These are phyloP conservation scores for Phalaenopsis hybrid DNA, from an alignment of 116 monocot genomes.

Conservation along the genomic window DNA sequence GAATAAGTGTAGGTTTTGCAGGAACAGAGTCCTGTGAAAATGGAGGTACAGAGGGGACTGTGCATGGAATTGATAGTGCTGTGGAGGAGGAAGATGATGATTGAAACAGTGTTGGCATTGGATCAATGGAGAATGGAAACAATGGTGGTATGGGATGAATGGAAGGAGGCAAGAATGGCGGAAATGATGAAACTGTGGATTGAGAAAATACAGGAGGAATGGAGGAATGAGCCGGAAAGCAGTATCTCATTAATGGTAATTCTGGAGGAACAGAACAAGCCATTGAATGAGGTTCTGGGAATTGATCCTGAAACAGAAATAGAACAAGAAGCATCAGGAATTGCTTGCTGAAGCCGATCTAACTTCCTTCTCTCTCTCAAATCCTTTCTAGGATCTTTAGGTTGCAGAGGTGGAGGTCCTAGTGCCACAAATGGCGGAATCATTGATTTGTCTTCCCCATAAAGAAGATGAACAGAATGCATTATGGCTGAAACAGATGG, in stretches of 20 bases:
- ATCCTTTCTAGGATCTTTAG: conserved; percentile 66
- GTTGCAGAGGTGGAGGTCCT: conserved; percentile 39
- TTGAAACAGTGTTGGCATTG: not conserved
- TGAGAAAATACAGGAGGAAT: not conserved
- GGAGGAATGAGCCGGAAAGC: too few species aligned
- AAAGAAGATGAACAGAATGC: conserved; percentile 62
- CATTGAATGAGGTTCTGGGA: not conserved
- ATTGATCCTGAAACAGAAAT: not conserved
- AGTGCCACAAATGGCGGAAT: conserved; percentile 72
- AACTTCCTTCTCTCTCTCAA: conserved; percentile 54
- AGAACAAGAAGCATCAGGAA: conserved; percentile 8
- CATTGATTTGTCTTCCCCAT: conserved; percentile 48
- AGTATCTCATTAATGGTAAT: too few species aligned
- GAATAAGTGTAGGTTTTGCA: not conserved
- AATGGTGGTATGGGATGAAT: not conserved
- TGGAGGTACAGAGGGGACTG: too few species aligned
- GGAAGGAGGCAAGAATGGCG: not conserved
- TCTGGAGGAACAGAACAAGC: not conserved
- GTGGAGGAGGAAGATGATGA: too few species aligned
- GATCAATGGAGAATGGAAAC: not conserved
- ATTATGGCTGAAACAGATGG: conserved; percentile 68
- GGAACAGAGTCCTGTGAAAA: too few species aligned
- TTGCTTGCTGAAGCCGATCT: conserved; percentile 12
- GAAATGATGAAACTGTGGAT: not conserved
- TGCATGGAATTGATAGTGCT: too few species aligned